Percentiles rank a stretch among this genome's conserved stretches.
Conservation (phyloP, 768 basidiomycete genomes). For the Leccinum longicurvipes region DNA sequence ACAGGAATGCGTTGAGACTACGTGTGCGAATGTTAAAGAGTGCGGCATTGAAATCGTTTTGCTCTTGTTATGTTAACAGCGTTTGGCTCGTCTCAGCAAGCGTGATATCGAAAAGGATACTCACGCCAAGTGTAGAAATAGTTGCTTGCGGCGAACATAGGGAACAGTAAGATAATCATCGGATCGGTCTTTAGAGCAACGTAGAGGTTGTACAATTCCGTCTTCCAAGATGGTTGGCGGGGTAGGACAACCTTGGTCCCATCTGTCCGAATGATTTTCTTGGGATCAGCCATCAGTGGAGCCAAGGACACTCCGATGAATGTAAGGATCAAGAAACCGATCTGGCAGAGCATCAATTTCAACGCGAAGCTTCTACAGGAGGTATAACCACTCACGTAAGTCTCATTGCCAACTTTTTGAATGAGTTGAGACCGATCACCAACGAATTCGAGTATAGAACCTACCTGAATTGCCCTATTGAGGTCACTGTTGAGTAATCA, state of each 20-base stretch:
- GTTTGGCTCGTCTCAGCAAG: neutral
- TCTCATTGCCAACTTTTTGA: conserved; percentile 59
- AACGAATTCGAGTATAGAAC: neutral
- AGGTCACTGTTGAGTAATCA: neutral
- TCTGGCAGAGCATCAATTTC: conserved; percentile 39
- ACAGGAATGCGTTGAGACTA: conserved; percentile 74
- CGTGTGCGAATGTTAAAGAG: conserved; percentile 79
- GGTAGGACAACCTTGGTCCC: conserved; percentile 62
- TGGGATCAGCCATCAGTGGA: conserved; percentile 67
- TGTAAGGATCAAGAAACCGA: conserved; percentile 72
- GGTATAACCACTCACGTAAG: conserved; percentile 52
- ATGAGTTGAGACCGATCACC: conserved; percentile 1
- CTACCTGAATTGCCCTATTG: conserved; percentile 31
- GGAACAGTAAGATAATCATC: conserved; percentile 70
- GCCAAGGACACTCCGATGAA: conserved; percentile 66
- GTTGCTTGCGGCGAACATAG: conserved; percentile 82
- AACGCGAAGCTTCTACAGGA: neutral
- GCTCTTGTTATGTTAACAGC: conserved; percentile 5
- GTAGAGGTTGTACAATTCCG: conserved; percentile 70
- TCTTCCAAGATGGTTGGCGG: conserved; percentile 74
- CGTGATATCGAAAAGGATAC: conserved; percentile 18
- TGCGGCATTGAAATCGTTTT: conserved; percentile 70
- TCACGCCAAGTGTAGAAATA: conserved; percentile 86
- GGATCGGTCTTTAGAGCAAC: conserved; percentile 68
- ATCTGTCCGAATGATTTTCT: conserved; percentile 70